Conservation (phyloP, 148 eudicot genomes). For the Hydrangea macrophylla region DNA sequence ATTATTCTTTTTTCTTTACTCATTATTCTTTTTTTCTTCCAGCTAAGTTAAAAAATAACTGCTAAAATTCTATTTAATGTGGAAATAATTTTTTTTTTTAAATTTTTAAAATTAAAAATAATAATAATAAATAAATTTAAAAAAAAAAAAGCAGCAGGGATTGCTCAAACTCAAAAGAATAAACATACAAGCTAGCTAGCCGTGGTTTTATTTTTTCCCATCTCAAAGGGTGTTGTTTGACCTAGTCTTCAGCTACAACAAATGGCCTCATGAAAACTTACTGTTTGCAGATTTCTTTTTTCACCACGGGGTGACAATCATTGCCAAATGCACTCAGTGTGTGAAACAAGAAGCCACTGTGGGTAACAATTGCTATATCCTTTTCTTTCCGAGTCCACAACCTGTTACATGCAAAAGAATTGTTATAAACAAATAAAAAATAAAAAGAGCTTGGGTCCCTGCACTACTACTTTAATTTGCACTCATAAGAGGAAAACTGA, state of each 20-base stretch:
- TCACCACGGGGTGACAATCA: slow-evolving; percentile 65
- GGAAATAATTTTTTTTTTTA: too few species aligned
- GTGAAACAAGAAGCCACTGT: slow-evolving; percentile 84
- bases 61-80: too few species aligned
- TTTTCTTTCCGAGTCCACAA: slow-evolving; percentile 74
- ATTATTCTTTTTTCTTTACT: neutral
- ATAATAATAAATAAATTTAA: too few species aligned
- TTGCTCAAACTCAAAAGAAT: neutral
- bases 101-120: too few species aligned
- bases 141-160: too few species aligned
- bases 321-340: slow-evolving; percentile 61
- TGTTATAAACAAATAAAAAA: slow-evolving; percentile 17
- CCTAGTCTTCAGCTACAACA: neutral
- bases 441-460: neutral
- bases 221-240: neutral
- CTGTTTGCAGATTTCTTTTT: slow-evolving; percentile 71
- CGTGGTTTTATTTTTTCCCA: too few species aligned
- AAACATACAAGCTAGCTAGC: neutral
- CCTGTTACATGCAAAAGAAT: slow-evolving; percentile 36
- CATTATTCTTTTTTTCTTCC: neutral
- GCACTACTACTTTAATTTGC: neutral
- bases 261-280: slow-evolving; percentile 28
- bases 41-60: too few species aligned
- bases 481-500: neutral
- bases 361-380: slow-evolving; percentile 94